phyloP scores from a whole-genome alignment of 73 alveolate genomes.

The Uronychia setigera region DNA sequence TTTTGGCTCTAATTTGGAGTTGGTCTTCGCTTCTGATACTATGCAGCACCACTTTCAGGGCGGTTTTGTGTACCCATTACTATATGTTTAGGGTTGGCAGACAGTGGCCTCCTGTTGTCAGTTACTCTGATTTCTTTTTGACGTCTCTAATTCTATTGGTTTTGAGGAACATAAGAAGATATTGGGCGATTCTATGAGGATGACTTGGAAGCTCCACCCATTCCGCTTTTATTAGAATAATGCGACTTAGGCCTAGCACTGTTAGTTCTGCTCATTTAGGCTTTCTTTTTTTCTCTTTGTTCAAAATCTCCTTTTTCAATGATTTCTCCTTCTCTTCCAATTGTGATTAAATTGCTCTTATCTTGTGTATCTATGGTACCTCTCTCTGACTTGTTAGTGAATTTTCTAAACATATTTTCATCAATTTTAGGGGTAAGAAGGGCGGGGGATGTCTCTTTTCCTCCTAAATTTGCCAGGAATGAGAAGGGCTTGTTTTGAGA shows the following conservation, averaged over 20 bases:
- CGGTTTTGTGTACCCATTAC: constrained; percentile 25
- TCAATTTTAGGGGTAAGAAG: constrained; percentile 27
- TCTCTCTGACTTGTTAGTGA: background rate
- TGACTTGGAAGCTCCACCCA: background rate
- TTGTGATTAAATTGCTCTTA: background rate
- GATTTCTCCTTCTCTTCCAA: background rate
- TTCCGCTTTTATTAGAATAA: background rate
- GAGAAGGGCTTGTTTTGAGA: constrained; percentile 32
- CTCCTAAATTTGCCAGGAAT: constrained; percentile 57
- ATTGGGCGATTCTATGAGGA: background rate
- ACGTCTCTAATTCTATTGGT: background rate
- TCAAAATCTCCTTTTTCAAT: background rate
- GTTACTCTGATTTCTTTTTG: constrained; percentile 22
- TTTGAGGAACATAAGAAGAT: background rate
- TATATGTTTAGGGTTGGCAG: constrained; percentile 54
- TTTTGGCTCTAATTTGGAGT: constrained; percentile 28
- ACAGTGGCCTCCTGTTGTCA: constrained; percentile 37
- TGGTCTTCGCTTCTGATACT: constrained; percentile 32
- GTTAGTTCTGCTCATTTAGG: background rate
- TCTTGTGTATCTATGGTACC: background rate
- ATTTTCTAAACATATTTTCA: background rate
- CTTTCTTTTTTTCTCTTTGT: background rate
- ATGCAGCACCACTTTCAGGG: constrained; percentile 15
- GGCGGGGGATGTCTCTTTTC: constrained; percentile 42
- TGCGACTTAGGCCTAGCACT: background rate